phyloP scores from a whole-genome alignment of 106 monocot species.

The Platanthera zijinensis region DNA sequence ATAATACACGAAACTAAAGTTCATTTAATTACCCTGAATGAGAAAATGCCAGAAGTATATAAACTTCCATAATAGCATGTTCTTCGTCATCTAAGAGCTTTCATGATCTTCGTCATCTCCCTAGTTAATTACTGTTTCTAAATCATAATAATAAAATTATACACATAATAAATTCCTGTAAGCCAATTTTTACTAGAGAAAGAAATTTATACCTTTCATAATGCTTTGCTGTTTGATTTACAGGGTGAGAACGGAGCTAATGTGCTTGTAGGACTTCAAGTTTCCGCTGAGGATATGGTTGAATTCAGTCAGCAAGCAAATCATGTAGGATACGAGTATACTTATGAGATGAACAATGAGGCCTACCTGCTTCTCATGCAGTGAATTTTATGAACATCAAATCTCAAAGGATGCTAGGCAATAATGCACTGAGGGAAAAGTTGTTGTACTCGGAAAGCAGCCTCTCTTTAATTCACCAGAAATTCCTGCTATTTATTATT shows the following conservation, averaged over 20 bases:
- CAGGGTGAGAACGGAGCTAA: conserved; percentile 84
- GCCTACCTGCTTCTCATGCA: conserved; percentile 66
- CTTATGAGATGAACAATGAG: conserved; percentile 48
- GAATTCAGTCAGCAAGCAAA: conserved; percentile 51
- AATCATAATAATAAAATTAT: too few species aligned
- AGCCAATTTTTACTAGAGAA: not conserved
- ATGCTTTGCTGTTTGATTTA: not conserved
- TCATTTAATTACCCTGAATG: too few species aligned
- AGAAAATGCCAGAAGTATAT: too few species aligned
- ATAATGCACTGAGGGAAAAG: not conserved
- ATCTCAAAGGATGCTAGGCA: not conserved
- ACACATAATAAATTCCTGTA: too few species aligned
- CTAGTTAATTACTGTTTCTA: too few species aligned
- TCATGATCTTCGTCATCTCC: too few species aligned
- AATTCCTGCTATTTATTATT: too few species aligned
- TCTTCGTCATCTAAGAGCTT: too few species aligned
- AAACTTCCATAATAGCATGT: too few species aligned
- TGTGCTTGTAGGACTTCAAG: conserved; percentile 84
- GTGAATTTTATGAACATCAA: conserved; percentile 12
- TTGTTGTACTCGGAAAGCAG: not conserved
- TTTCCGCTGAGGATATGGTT: conserved; percentile 46
- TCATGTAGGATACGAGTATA: conserved; percentile 75
- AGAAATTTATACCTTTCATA: not conserved
- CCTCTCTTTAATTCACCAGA: not conserved
- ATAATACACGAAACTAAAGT: too few species aligned